Conservation (phyloP, 2,329 filamentous ascomycete genomes). For the Apiospora pterosperma region DNA sequence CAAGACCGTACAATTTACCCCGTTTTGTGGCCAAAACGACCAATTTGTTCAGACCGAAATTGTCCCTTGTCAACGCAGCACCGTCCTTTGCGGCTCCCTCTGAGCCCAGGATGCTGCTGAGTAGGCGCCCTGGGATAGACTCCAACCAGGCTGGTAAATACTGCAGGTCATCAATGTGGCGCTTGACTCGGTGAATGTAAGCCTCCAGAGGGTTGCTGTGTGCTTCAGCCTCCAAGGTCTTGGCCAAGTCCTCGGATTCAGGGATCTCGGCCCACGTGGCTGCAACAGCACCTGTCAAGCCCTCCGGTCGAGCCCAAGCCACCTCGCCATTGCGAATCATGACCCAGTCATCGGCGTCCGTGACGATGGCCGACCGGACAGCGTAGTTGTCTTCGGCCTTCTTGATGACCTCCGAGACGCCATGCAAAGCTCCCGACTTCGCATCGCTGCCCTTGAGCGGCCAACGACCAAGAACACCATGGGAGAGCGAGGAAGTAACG, state of each 20-base stretch:
- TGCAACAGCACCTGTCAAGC: slow-evolving; percentile 73
- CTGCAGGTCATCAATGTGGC: slow-evolving; percentile 76
- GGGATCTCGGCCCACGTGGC: slow-evolving; percentile 79
- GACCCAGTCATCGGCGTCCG: slow-evolving; percentile 70
- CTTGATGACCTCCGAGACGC: slow-evolving; percentile 77
- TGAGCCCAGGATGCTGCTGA: slow-evolving; percentile 61
- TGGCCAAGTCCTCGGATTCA: slow-evolving; percentile 69
- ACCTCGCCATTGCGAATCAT: slow-evolving; percentile 78
- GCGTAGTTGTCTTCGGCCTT: slow-evolving; percentile 67
- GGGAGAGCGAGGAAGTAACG: slow-evolving; percentile 72
- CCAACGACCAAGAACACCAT: slow-evolving; percentile 76
- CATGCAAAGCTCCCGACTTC: slow-evolving; percentile 55
- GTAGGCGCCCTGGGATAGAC: slow-evolving; percentile 63
- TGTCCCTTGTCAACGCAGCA: slow-evolving; percentile 58
- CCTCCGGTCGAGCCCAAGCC: slow-evolving; percentile 80
- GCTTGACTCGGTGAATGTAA: slow-evolving; percentile 82
- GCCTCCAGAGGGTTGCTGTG: slow-evolving; percentile 76
- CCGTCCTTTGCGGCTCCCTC: slow-evolving; percentile 37
- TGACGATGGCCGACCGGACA: slow-evolving; percentile 71
- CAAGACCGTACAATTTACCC: slow-evolving; percentile 76
- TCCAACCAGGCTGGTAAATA: slow-evolving; percentile 72
- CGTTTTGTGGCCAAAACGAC: slow-evolving; percentile 76
- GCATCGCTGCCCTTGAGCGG: slow-evolving; percentile 44
- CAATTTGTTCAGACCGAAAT: slow-evolving; percentile 86
- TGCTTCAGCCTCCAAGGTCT: slow-evolving; percentile 80